These are phyloP conservation scores for Rhodotorula glutinis DNA, from an alignment of 1,284 basidiomycete species.

Conservation along the genomic window DNA sequence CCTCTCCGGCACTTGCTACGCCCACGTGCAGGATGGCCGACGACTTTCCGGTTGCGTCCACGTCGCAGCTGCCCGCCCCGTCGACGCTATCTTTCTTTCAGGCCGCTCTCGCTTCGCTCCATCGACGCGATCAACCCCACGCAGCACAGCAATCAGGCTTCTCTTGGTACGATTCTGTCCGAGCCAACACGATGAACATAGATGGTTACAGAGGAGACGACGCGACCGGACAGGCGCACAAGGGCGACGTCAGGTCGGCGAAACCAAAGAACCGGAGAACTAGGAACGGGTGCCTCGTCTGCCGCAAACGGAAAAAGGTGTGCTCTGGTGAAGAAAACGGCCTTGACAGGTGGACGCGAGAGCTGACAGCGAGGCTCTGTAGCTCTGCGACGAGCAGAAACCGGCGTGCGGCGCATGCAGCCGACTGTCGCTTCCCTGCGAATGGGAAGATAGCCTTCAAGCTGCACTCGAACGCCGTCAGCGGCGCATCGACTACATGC, in stretches of 20 bases:
- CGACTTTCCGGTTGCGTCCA: neutral
- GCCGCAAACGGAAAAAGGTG: constrained; percentile 23
- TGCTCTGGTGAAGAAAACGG: too few relatives aligned
- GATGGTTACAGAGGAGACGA: neutral
- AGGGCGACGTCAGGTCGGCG: neutral
- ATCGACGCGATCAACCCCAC: too few relatives aligned
- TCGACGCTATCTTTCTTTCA: neutral
- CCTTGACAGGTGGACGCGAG: neutral
- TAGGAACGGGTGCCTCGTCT: constrained; percentile 21
- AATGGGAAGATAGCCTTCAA: constrained; percentile 15
- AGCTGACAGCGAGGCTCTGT: neutral
- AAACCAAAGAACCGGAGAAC: constrained; percentile 14
- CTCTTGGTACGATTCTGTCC: neutral
- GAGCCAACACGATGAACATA: neutral
- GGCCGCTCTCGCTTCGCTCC: neutral
- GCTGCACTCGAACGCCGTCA: constrained; percentile 6
- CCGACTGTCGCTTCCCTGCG: constrained; percentile 11
- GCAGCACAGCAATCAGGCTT: too few relatives aligned
- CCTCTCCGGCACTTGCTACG: too few relatives aligned
- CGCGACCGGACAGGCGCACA: neutral
- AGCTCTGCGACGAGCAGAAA: constrained; percentile 14
- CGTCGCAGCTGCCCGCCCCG: neutral
- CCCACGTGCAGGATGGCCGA: too few relatives aligned
- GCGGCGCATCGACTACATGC: neutral
- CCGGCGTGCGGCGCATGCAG: constrained; percentile 12